Evolutionary conservation across 2,329 filamentous ascomycete genomes (phyloP).

Genomic region (Elsinoe fawcettii): DNA sequence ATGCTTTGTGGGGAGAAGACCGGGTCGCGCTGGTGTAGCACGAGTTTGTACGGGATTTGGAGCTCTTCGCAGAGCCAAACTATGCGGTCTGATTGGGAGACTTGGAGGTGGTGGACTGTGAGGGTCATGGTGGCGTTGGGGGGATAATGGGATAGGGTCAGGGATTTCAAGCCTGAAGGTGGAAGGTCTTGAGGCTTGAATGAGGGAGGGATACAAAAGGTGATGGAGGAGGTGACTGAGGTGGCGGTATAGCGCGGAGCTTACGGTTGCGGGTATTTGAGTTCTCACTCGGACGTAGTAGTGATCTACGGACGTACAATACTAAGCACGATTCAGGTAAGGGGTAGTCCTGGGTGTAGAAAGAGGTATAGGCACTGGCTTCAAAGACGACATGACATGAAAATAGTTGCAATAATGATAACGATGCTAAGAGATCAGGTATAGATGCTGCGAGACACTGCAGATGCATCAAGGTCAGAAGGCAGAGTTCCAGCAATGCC

Average conservation of each 20-base stretch:
- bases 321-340: too few relatives aligned
- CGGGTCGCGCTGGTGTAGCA: conserved; percentile 41
- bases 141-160: too few relatives aligned
- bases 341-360: too few relatives aligned
- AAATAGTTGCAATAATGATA: too few relatives aligned
- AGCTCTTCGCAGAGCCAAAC: conserved; percentile 60
- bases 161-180: too few relatives aligned
- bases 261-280: not conserved
- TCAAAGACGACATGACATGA: too few relatives aligned
- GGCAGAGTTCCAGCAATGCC: not conserved
- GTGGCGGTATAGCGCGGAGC: not conserved
- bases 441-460: too few relatives aligned
- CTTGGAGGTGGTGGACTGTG: conserved; percentile 31
- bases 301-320: not conserved
- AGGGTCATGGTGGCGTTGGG: conserved; percentile 33
- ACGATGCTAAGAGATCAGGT: too few relatives aligned
- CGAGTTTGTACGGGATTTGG: conserved; percentile 45
- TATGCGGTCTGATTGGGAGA: conserved; percentile 57
- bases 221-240: not conserved
- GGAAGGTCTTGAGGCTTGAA: conserved; percentile 38
- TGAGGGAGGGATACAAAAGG: not conserved
- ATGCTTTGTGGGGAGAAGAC: conserved; percentile 26
- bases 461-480: not conserved
- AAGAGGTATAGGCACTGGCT: too few relatives aligned
- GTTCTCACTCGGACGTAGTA: not conserved